A percentile compares a stretch with the other conserved stretches of the same genome.
Evolutionary conservation across 257 asterid genomes (phyloP).

Genomic region (Jacaranda copaia): DNA sequence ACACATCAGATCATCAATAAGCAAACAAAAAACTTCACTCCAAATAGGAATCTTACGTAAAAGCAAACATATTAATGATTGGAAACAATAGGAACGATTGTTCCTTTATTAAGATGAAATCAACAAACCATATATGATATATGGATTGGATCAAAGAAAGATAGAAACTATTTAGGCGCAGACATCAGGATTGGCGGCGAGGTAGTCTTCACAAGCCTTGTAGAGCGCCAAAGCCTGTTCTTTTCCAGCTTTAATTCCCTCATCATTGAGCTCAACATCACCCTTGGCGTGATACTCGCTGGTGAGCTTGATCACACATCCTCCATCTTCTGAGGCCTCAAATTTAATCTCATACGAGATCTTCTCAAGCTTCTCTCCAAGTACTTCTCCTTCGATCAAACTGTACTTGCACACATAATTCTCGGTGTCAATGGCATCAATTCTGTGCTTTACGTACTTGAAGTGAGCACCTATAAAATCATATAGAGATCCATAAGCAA

Average conservation of each 20-base stretch:
- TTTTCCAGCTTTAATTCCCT: constrained; percentile 3
- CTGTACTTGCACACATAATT: constrained; percentile 18
- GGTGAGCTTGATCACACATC: constrained; percentile 18
- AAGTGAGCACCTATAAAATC: constrained; percentile 23
- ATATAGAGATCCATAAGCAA: background rate
- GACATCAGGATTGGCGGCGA: constrained; percentile 27
- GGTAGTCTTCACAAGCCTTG: constrained; percentile 34
- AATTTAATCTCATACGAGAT: constrained; percentile 7
- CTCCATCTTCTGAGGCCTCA: constrained; percentile 25
- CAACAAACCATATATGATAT: background rate
- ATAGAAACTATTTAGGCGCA: background rate
- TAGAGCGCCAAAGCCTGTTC: background rate
- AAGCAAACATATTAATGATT: background rate
- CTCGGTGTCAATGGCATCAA: background rate
- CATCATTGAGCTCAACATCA: background rate
- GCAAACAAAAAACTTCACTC: background rate
- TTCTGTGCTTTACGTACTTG: constrained; percentile 20
- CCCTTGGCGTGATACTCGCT: constrained; percentile 33
- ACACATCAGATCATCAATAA: background rate
- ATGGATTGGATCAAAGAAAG: too few relatives aligned
- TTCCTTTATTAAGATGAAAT: background rate
- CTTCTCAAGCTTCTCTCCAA: constrained; percentile 20
- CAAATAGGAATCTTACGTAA: background rate
- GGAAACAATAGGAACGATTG: background rate
- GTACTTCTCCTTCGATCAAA: constrained; percentile 30